Evolutionary conservation across 73 alveolate species (phyloP), one percentile per base, ranked within the genome.

Genomic region (Tetrahymena elliotti): DNA sequence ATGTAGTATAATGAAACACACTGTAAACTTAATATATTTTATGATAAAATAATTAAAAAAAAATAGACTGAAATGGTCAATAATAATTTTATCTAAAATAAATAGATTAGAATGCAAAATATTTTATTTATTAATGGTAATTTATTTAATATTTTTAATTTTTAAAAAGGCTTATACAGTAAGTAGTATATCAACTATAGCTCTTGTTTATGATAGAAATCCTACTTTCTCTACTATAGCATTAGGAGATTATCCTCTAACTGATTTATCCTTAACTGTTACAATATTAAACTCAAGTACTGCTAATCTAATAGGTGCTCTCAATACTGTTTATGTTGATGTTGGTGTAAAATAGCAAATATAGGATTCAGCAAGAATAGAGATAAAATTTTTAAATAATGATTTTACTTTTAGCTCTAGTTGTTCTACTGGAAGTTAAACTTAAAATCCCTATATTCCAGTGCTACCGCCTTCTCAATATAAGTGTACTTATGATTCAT

Each of bases 11-110:
- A 83, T 52, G 27, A 93, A n/a, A n/a, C n/a, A n/a, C n/a, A n/a
- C n/a, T n/a, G n/a, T n/a, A n/a, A n/a, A n/a, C n/a, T 93, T 24
- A 83, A 93, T n/a, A 94, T 94, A 27, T 93, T 68, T 9, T 82
- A 5, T 83, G 27, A 82, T 84, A 83, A 6, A 54, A 37, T 68
- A 34, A 38, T 68, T 82, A 82, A 12, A 82, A 83, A 84, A 0
- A 35, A 83, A 35, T 9, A 11, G 27, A 33, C 24, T 35, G 93
- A 20, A 38, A 4, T 38, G 35, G 36, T 22, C 33, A 83, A 13
- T 83, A n/a, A n/a, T n/a, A n/a, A n/a, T n/a, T n/a, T n/a, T 7
- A 41, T 82, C 53, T 38, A 7, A 54, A 47, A 15, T 18, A 31
- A 6, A 54, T 16, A 31, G 7, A 12, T 6, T 83, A 40, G 96